phyloP scores from a whole-genome alignment of 331 rosid species.

The Stylosanthes scabra region DNA sequence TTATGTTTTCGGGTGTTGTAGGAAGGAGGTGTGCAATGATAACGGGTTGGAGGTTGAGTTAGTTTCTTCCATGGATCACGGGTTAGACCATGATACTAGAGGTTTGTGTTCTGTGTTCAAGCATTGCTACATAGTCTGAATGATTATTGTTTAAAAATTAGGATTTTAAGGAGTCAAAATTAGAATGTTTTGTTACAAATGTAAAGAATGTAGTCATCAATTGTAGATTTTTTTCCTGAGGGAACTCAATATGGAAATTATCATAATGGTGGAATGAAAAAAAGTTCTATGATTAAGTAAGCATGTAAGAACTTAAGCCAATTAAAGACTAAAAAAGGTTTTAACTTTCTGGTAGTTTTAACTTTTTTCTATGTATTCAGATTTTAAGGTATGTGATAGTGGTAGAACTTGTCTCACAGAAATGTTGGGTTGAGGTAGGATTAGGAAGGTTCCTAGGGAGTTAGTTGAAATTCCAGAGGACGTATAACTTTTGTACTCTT shows the following conservation, averaged over 20 bases:
- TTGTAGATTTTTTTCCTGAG: not conserved
- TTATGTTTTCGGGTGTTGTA: constrained; percentile 64
- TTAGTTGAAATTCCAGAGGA: not conserved
- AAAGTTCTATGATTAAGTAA: not conserved
- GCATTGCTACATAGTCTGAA: not conserved
- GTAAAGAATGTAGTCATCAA: too few relatives aligned
- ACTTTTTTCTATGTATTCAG: not conserved
- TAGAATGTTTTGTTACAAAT: too few relatives aligned
- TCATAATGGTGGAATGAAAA: too few relatives aligned
- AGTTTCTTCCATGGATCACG: constrained; percentile 52
- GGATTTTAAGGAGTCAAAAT: too few relatives aligned
- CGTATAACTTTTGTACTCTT: not conserved
- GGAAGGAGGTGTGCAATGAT: constrained; percentile 82
- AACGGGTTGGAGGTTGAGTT: constrained; percentile 54
- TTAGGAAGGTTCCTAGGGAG: not conserved
- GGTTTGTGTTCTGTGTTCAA: constrained; percentile 55
- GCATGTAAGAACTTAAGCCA: not conserved
- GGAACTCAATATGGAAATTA: too few relatives aligned
- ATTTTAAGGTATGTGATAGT: not conserved
- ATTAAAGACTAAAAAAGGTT: not conserved
- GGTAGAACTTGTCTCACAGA: not conserved
- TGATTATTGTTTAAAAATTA: too few relatives aligned
- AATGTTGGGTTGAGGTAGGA: not conserved
- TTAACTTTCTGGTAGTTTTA: not conserved
- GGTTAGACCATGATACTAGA: constrained; percentile 52